Evolutionary conservation across 2,329 filamentous ascomycete species (phyloP).

Genomic region (Plenodomus lindquistii): DNA sequence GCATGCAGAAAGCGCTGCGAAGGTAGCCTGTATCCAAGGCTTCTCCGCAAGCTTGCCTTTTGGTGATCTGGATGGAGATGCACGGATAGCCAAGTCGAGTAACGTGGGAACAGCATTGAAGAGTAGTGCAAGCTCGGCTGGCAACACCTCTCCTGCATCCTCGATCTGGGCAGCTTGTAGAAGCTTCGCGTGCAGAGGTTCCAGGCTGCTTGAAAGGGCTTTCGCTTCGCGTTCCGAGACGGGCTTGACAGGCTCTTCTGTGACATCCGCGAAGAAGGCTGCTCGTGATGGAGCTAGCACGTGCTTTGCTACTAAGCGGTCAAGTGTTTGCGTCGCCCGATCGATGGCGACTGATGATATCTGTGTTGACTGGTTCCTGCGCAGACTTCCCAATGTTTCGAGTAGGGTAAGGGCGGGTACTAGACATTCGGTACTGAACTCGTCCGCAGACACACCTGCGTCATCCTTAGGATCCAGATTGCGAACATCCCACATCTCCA

Average conservation of each 20-base stretch:
- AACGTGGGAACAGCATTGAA: slow-evolving; percentile 39
- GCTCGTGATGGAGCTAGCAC: slow-evolving; percentile 47
- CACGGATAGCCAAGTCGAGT: slow-evolving; percentile 48
- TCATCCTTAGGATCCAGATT: slow-evolving; percentile 29
- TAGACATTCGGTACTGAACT: slow-evolving; percentile 46
- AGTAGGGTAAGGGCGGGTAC: slow-evolving; percentile 34
- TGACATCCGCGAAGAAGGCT: slow-evolving; percentile 39
- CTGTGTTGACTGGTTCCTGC: slow-evolving; percentile 1
- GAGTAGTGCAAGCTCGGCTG: slow-evolving; percentile 22
- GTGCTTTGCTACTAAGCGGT: slow-evolving; percentile 48
- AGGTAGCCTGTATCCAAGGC: slow-evolving; percentile 51
- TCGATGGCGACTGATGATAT: slow-evolving; percentile 2
- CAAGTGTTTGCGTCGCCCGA: slow-evolving; percentile 26
- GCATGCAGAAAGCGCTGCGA: slow-evolving; percentile 44
- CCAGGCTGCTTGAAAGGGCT: slow-evolving; percentile 23
- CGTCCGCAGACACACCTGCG: slow-evolving; percentile 34
- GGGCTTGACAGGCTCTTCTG: slow-evolving; percentile 1
- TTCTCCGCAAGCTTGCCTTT: slow-evolving; percentile 46
- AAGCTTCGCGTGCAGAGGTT: slow-evolving; percentile 34
- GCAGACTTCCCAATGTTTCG: slow-evolving; percentile 17
- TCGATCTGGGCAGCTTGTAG: slow-evolving; percentile 38
- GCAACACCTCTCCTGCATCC: slow-evolving; percentile 27
- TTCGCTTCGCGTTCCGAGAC: slow-evolving; percentile 12
- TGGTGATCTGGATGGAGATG: slow-evolving; percentile 45
- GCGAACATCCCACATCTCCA: slow-evolving; percentile 43